Conservation (phyloP, 768 basidiomycete species). For the Mycena galopus region DNA sequence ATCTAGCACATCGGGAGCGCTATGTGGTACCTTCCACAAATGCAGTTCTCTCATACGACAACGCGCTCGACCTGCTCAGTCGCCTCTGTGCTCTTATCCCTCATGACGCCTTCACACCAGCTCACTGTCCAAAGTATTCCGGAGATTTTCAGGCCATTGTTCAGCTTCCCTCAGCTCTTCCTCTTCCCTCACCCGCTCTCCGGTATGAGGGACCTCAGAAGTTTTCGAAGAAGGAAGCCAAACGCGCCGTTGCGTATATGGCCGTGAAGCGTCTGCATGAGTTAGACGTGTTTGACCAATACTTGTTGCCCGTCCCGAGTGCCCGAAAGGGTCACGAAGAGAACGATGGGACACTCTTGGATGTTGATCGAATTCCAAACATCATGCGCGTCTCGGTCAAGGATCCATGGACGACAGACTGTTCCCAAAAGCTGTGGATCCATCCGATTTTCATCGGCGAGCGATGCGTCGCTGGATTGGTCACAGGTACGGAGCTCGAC, state of each 20-base stretch:
- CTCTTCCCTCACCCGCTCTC: constrained; percentile 67
- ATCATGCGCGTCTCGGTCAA: constrained; percentile 72
- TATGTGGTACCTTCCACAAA: constrained; percentile 80
- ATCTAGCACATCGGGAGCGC: constrained; percentile 77
- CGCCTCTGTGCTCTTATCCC: constrained; percentile 85
- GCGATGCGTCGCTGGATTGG: constrained; percentile 66
- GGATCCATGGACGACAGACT: constrained; percentile 75
- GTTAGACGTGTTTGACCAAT: constrained; percentile 85
- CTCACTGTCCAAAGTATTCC: constrained; percentile 69
- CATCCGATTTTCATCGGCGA: constrained; percentile 71
- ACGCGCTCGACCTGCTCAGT: constrained; percentile 76
- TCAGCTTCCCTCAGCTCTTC: constrained; percentile 76
- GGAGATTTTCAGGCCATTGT: constrained; percentile 72
- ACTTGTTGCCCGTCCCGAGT: constrained; percentile 78
- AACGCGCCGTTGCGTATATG: constrained; percentile 84
- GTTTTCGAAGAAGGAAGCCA: constrained; percentile 84
- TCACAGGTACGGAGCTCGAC: constrained; percentile 74
- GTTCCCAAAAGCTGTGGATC: constrained; percentile 64
- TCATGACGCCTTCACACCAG: constrained; percentile 75
- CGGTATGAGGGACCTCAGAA: constrained; percentile 70
- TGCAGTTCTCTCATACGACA: constrained; percentile 85
- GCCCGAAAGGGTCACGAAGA: constrained; percentile 65
- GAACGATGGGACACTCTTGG: constrained; percentile 61
- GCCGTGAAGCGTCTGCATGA: constrained; percentile 78
- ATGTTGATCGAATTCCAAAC: constrained; percentile 61